Base-by-base conservation (phyloP, 306 rosid species). In the Rosa multiflora region DNA sequence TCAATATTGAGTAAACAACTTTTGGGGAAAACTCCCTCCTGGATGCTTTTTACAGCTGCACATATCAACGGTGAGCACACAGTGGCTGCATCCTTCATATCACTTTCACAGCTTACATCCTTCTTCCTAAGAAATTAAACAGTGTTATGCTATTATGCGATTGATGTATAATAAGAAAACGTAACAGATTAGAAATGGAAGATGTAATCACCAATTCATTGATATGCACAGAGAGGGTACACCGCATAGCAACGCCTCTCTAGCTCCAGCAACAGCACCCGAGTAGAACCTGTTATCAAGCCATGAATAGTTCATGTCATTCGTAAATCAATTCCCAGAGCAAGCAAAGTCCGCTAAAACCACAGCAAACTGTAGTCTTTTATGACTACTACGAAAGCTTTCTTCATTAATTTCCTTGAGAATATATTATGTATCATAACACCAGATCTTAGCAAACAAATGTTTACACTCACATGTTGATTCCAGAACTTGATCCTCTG, bases 231-330 rank as follows among this genome's bases (percentile, higher is more conserved):
- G 78, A 72, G 90, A 85, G 3, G 89, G 88, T 6, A 89, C 89
- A 56, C 85, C 89, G 47, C 88, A 85, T 46, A 89, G 82, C 74
- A 87, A 44, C 61, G 93, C 93, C 74, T 89, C 92, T 69, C 92
- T 85, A 64, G 90, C 90, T 70, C 85, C 92, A 61, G 90, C 85
- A 72, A 85, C 83, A 47, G 89, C 89, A 48, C 93, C 93, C 0
- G 89, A 89, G 84, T 85, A 78, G 59, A 89, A 70, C 75, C 90
- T 87, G 52, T 37, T 52, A 51, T 46, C 13, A 72, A 78, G 46
- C 56, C 73, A 66, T 77, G 10, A 9, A n/a, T n/a, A 56, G 63
- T 9, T 4, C 14, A 58, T 21, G 11, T 21, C 9, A 58, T 58
- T n/a, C 63, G 1, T 56, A 55, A 20, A 55, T 55, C 26, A 8